Base-by-base conservation (phyloP, 2,329 filamentous ascomycete genomes). In the Aspergillus sp. region DNA sequence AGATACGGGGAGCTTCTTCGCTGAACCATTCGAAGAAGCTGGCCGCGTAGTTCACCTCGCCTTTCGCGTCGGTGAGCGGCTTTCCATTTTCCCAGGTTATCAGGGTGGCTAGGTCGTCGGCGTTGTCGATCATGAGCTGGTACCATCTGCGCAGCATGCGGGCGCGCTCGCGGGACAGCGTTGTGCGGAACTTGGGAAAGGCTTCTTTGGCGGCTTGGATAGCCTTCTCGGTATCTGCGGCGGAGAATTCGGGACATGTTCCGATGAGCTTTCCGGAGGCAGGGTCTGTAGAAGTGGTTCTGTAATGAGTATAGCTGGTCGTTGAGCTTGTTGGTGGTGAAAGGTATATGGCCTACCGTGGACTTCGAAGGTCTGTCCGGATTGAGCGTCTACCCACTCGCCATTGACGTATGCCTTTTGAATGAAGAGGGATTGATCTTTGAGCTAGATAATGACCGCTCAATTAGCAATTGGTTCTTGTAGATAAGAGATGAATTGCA, bases 321-420 rank as follows among this genome's bases (percentile, higher is more conserved):
- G 4, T 15, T 55, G n/a, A 7, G 12, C 19, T 8, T 12, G 12
- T 8, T 12, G 13, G 2, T 13, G 3, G 21, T 10, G 15, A 12
- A 19, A 15, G 32, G 32, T 15, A 28, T 13, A 17, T 25, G 9
- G 15, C 72, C 65, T 78, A 89, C 88, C 89, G 65, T 86, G 83
- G 62, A 97, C 91, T 74, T 95, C 89, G 76, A 98, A 99, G 49
- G 92, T 97, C 84, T 96, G 88, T 73, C 92, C 91, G 0, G 92
- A 96, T 72, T 87, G 86, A 68, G 94, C 91, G 69, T 85, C 84
- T 63, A 96, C 86, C 91, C 93, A 99, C 84, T 96, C 85, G 71
- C 95, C 95, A 75, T 99, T 94, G 72, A 98, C 88, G 74, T 94
- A 97, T 71, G 87, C 80, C 74, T 93, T 86, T 68, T 89, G 87